Percentiles rank a stretch among this genome's conserved stretches.
Evolutionary conservation across 2,329 filamentous ascomycete genomes (phyloP).

Genomic region (Fusarium xylarioides): DNA sequence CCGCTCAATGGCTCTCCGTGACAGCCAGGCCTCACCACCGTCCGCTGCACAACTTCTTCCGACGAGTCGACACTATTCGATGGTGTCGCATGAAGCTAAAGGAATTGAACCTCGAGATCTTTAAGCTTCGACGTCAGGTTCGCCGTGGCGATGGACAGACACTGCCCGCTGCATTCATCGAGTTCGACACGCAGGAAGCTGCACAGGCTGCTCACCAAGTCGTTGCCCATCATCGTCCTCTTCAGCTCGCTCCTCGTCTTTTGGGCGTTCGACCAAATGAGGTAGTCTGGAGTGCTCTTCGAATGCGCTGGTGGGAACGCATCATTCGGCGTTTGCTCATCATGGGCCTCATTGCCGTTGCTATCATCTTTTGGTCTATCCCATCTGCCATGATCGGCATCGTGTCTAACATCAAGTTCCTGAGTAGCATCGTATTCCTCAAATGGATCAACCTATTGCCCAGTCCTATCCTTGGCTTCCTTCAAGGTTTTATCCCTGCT

Average conservation of each 20-base stretch:
- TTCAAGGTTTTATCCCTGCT: conserved; percentile 85
- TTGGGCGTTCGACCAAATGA: conserved; percentile 85
- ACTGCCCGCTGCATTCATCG: conserved; percentile 85
- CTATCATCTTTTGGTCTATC: conserved; percentile 88
- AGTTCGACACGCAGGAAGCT: conserved; percentile 83
- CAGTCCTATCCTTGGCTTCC: conserved; percentile 75
- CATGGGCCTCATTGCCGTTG: conserved; percentile 74
- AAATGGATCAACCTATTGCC: conserved; percentile 79
- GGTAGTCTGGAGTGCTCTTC: conserved; percentile 87
- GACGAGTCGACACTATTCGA: conserved; percentile 94
- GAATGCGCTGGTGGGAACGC: conserved; percentile 86
- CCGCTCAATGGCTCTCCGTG: conserved; percentile 76
- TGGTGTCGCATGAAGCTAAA: conserved; percentile 73
- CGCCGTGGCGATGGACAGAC: conserved; percentile 74
- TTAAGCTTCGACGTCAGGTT: conserved; percentile 77
- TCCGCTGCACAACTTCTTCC: conserved; percentile 74
- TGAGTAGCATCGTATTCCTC: conserved; percentile 74
- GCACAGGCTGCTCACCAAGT: conserved; percentile 90
- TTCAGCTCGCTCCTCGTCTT: conserved; percentile 87
- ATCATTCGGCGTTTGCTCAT: conserved; percentile 76
- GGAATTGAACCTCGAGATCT: conserved; percentile 52
- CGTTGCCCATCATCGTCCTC: conserved; percentile 83
- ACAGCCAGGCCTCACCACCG: conserved; percentile 81
- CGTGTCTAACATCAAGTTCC: conserved; percentile 82
- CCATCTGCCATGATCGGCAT: conserved; percentile 81